Evolutionary conservation across 768 basidiomycete genomes (phyloP), one percentile per base, ranked within the genome.

Genomic region (Pisolithus albus): DNA sequence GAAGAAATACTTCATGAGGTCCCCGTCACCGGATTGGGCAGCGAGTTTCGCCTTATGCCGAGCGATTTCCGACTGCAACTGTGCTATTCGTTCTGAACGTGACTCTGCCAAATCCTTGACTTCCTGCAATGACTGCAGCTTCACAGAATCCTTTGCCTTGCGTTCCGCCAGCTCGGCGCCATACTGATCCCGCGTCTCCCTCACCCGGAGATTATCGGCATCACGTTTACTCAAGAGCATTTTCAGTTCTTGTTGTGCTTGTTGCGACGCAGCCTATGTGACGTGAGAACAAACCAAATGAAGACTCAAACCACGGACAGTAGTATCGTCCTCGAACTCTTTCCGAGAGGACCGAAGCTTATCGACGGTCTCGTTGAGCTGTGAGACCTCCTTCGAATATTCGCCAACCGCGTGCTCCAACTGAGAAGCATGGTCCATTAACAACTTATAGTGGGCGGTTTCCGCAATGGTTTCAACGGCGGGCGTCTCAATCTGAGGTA

Each of bases 41-140:
- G 88, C 92, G n/a, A 94, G 71, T 28, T 80, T 78, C 15, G 85
- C 76, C 65, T 86, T 89, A 56, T 86, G 73, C 21, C 92, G 77
- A 39, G 72, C 75, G 10, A 87, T 70, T 64, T 97, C 92, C 1
- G 85, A 85, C 54, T 81, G 72, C 23, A 95, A 64, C 26, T 81
- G 78, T 11, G 64, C 63, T 41, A 97, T 83, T 37, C 92, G 85
- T 53, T 87, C 88, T 82, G 73, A 71, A 57, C 84, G 81, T 7
- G 82, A 78, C 48, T 84, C 81, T 6, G 80, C 78, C 26, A 93
- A 68, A 3, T 70, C 69, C 62, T 84, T 83, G 47, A 82, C 75
- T 63, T 93, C 85, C 48, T 84, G 76, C 8, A 77, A 59, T 10
- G 83, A 81, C 7, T 78, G 70, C 30, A 76, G 57, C 63, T 82